Evolutionary conservation across 129 eudicot genomes (phyloP).

Genomic region (Centaurea solstitialis): DNA sequence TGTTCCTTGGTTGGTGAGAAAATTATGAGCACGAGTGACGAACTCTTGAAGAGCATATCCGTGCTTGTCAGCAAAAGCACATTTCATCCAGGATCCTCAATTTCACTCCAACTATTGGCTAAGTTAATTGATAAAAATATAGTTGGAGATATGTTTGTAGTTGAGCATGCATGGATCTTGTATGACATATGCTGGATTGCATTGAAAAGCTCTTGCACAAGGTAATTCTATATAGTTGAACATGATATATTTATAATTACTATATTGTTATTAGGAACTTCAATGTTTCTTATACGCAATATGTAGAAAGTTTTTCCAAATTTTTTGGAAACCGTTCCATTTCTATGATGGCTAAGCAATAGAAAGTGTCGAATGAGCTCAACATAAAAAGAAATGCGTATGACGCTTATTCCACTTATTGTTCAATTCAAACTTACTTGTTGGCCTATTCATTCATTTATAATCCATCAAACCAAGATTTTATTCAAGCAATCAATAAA

Average conservation of each 20-base stretch:
- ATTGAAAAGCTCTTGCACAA: conserved; percentile 41
- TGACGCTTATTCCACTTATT: too few species aligned
- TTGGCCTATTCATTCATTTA: too few species aligned
- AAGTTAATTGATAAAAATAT: conserved; percentile 12
- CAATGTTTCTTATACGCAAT: too few species aligned
- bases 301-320: too few species aligned
- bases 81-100: background rate
- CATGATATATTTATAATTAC: conserved; percentile 5
- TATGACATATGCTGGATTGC: conserved; percentile 67
- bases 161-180: conserved; percentile 71
- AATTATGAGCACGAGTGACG: conserved; percentile 50
- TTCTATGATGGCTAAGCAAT: too few species aligned
- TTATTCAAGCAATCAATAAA: too few species aligned
- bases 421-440: too few species aligned
- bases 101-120: conserved; percentile 25
- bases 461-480: too few species aligned
- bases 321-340: too few species aligned
- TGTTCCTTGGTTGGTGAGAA: conserved; percentile 39
- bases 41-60: conserved; percentile 54
- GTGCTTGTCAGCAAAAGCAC: conserved; percentile 44
- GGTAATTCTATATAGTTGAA: conserved; percentile 26
- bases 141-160: conserved; percentile 52
- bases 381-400: too few species aligned
- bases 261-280: background rate
- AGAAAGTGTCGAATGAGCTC: too few species aligned